Conservation (phyloP, 768 basidiomycete genomes). For the Pleurotus tuber-regium region DNA sequence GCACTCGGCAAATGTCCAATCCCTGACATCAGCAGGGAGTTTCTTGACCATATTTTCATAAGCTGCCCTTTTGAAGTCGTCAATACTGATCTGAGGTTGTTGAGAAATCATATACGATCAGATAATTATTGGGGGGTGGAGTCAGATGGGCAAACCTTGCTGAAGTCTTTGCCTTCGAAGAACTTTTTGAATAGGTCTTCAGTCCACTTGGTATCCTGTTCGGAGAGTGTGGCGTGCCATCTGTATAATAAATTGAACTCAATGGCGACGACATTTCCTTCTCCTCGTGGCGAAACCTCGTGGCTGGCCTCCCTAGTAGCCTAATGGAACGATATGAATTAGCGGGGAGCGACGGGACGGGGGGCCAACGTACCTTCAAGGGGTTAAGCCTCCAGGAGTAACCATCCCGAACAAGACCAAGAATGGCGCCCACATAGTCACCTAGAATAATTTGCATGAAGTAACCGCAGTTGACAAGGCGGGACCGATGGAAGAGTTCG, state of each 20-base stretch:
- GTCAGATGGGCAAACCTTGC: constrained; percentile 28
- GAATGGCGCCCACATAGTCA: constrained; percentile 75
- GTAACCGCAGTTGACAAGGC: constrained; percentile 71
- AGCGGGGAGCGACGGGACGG: background rate
- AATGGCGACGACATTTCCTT: constrained; percentile 73
- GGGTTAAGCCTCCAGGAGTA: constrained; percentile 68
- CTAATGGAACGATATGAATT: constrained; percentile 27
- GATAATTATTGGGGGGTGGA: background rate
- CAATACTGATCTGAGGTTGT: constrained; percentile 26
- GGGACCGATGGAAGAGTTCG: constrained; percentile 72
- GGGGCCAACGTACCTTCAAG: constrained; percentile 45
- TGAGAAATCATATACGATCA: background rate
- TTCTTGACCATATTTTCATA: constrained; percentile 20
- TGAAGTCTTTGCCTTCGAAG: constrained; percentile 40
- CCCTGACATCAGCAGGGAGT: constrained; percentile 33
- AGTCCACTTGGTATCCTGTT: constrained; percentile 55
- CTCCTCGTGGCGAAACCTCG: constrained; percentile 55
- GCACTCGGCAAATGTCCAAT: constrained; percentile 58
- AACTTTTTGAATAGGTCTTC: constrained; percentile 40
- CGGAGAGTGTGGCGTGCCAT: constrained; percentile 67
- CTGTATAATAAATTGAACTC: constrained; percentile 69
- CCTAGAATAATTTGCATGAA: constrained; percentile 70
- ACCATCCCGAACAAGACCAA: constrained; percentile 66
- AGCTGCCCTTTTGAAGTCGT: constrained; percentile 37
- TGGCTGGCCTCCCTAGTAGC: constrained; percentile 49